These are phyloP conservation scores for Cyberlindnera lachancei DNA, from an alignment of 805 yeast genomes.

Conservation along the genomic window DNA sequence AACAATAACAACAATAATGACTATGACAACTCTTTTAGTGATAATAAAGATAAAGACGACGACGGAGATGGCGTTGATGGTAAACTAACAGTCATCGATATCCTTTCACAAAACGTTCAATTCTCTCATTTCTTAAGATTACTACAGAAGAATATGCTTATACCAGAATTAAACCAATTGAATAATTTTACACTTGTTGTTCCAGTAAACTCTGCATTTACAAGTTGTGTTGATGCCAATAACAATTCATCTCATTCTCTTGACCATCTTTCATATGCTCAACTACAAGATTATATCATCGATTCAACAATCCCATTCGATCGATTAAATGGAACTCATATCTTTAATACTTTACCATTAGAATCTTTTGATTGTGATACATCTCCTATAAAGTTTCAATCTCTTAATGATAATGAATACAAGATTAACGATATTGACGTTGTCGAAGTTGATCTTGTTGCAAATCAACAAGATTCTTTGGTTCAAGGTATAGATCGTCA, in stretches of 20 bases:
- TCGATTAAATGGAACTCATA: conserved; percentile 23
- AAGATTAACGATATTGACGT: conserved; percentile 40
- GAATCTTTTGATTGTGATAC: neutral
- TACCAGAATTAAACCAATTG: conserved; percentile 53
- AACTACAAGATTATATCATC: conserved; percentile 28
- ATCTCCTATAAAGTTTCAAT: conserved; percentile 26
- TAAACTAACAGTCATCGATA: conserved; percentile 57
- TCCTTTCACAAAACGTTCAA: conserved; percentile 59
- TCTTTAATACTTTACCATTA: neutral
- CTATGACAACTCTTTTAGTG: too few species aligned
- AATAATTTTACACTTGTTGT: conserved; percentile 69
- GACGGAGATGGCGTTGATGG: too few species aligned
- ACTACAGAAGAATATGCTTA: conserved; percentile 53
- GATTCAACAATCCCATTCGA: conserved; percentile 24
- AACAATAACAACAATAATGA: too few species aligned
- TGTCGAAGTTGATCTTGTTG: conserved; percentile 48
- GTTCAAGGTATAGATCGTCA: conserved; percentile 55
- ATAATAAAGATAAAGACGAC: too few species aligned
- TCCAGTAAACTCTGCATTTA: conserved; percentile 75
- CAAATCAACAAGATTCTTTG: conserved; percentile 55
- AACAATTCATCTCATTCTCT: neutral
- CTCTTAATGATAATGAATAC: conserved; percentile 8
- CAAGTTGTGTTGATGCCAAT: conserved; percentile 11
- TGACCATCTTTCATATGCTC: conserved; percentile 2
- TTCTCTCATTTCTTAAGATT: conserved; percentile 56